A percentile compares a stretch with the other conserved stretches of the same genome.
These are phyloP conservation scores for Lipomyces spencermartinsiae DNA, from an alignment of 805 yeast species.

Conservation along the genomic window DNA sequence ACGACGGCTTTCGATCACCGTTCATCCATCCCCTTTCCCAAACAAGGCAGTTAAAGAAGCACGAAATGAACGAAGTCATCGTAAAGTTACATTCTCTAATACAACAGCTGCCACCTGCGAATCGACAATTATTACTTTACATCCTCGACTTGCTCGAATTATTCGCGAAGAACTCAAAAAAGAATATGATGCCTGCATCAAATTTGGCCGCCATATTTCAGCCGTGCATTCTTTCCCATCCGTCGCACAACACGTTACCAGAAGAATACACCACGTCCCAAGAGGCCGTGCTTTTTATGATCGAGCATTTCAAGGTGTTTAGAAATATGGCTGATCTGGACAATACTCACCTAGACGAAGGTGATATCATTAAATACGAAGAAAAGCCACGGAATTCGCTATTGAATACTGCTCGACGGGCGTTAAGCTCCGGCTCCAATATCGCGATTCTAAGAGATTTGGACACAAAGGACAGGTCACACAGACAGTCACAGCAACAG, in stretches of 20 bases:
- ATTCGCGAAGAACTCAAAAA: constrained; percentile 77
- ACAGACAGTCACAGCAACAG: constrained; percentile 8
- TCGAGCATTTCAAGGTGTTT: constrained; percentile 81
- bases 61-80: constrained; percentile 55
- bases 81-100: constrained; percentile 74
- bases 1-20: constrained; percentile 81
- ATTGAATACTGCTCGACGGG: constrained; percentile 76
- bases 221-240: constrained; percentile 93
- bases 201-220: constrained; percentile 96
- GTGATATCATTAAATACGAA: not conserved
- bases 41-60: constrained; percentile 38
- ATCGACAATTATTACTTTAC: constrained; percentile 83
- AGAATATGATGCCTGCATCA: constrained; percentile 88
- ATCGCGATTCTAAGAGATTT: constrained; percentile 8
- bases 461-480: constrained; percentile 2
- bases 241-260: constrained; percentile 89
- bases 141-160: constrained; percentile 83
- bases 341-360: not conserved
- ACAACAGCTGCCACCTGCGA: constrained; percentile 71
- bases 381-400: constrained; percentile 80
- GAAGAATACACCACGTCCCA: constrained; percentile 89
- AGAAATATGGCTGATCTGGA: constrained; percentile 15
- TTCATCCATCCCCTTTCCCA: constrained; percentile 22
- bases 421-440: constrained; percentile 20
- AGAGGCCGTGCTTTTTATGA: constrained; percentile 83